Conservation (phyloP, 2,329 filamentous ascomycete genomes). For the Arachnopeziza araneosa region DNA sequence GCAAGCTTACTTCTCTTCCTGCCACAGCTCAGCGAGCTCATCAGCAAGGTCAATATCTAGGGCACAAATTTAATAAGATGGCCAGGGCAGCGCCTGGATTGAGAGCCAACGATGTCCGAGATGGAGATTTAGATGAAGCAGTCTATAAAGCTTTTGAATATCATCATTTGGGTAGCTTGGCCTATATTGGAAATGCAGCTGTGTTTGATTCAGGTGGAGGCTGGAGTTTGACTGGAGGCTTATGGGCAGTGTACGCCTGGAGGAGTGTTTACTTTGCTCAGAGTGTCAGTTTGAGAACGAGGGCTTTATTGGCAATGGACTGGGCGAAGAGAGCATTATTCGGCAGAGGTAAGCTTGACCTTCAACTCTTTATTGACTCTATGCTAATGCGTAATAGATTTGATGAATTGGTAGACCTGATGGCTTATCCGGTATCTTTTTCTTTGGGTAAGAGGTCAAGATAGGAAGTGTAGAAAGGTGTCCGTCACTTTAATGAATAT, state of each 20-base stretch:
- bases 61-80: slow-evolving; percentile 89
- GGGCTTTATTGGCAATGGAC: slow-evolving; percentile 90
- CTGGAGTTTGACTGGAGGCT: slow-evolving; percentile 70
- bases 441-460: neutral
- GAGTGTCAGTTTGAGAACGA: slow-evolving; percentile 87
- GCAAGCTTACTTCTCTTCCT: slow-evolving; percentile 86
- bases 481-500: neutral
- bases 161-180: slow-evolving; percentile 81
- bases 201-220: slow-evolving; percentile 85
- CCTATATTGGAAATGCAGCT: slow-evolving; percentile 94
- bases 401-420: slow-evolving; percentile 13
- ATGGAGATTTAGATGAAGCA: slow-evolving; percentile 87
- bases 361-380: neutral
- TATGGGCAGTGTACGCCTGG: slow-evolving; percentile 95
- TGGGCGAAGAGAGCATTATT: slow-evolving; percentile 97
- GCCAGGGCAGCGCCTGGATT: slow-evolving; percentile 72
- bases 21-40: slow-evolving; percentile 95
- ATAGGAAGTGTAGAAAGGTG: neutral
- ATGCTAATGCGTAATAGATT: slow-evolving; percentile 9
- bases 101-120: slow-evolving; percentile 70
- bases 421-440: neutral
- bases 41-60: slow-evolving; percentile 91
- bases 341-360: slow-evolving; percentile 65
- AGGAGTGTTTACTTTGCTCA: slow-evolving; percentile 95
- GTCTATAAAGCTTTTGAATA: slow-evolving; percentile 96